Evolutionary conservation across 108 stramenopile genomes (phyloP).

Genomic region (Stephanodiscus minutulus): DNA sequence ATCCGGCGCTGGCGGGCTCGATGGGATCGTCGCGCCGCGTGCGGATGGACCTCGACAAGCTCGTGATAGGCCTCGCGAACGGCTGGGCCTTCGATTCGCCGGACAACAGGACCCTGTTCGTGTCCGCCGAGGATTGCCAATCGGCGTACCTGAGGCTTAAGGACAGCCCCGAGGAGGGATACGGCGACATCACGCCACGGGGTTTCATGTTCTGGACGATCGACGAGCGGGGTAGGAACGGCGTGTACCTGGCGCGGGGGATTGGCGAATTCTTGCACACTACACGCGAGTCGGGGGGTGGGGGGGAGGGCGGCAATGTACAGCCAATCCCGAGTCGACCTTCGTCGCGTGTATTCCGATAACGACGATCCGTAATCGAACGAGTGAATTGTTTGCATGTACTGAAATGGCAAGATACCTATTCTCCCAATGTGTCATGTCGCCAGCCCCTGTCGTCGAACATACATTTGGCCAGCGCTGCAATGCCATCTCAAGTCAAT

Average conservation of each 20-base stretch:
- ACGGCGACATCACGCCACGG: slow-evolving; percentile 25
- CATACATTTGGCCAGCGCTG: no score
- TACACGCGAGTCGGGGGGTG: no score
- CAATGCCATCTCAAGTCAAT: no score
- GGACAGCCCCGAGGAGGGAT: neutral
- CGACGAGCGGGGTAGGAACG: slow-evolving; percentile 59
- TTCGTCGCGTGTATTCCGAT: no score
- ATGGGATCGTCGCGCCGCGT: slow-evolving; percentile 23
- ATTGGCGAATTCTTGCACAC: slow-evolving; percentile 8
- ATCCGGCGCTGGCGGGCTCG: slow-evolving; percentile 20
- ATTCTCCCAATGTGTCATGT: no score
- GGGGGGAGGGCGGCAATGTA: no score
- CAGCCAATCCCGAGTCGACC: no score
- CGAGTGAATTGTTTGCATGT: no score
- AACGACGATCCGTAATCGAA: no score
- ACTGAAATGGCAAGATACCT: no score
- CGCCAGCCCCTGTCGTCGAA: no score
- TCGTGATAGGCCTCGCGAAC: slow-evolving; percentile 64
- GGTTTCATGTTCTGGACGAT: slow-evolving; percentile 70
- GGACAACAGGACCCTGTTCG: slow-evolving; percentile 24
- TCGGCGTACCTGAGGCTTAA: slow-evolving; percentile 34
- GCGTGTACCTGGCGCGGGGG: slow-evolving; percentile 21
- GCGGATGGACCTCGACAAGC: slow-evolving; percentile 39
- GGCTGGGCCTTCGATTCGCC: slow-evolving; percentile 40
- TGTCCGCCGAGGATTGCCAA: slow-evolving; percentile 21